Base-by-base conservation (phyloP, 306 rosid species). In the Rosa chinensis region DNA sequence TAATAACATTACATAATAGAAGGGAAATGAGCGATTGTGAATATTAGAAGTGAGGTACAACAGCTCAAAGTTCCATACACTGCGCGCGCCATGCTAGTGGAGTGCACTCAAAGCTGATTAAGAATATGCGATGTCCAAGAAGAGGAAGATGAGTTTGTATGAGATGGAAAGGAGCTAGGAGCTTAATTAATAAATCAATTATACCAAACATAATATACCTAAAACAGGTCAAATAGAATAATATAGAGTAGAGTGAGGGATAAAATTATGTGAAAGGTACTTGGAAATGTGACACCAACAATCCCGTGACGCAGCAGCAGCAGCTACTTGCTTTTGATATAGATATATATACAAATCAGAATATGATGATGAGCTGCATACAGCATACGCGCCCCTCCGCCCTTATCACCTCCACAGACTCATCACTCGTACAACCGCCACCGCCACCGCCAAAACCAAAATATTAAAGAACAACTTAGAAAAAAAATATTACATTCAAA, bases 81-180 rank as follows among this genome's bases (percentile, higher is more conserved):
- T 32, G 3, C 37, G 37, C 37, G 2, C 2, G 37, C 37, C 37
- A 32, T 32, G 59, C 78, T 28, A 0, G 52, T 80, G 75, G 37
- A 32, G 74, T 35, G 76, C 66, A 59, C 73, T 43, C 53, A 44
- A 44, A 9, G 43, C 12, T 32, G n/a, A 13, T 56, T 16, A 75
- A 39, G 37, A 74, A 21, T 43, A 80, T 87, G 83, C 75, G 74
- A 74, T 80, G 72, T 84, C 81, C 72, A 77, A 70, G 73, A 32
- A 42, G 32, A 39, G 67, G 23, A 4, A 56, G 16, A 13, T 7
- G 28, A 35, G 47, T 23, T 49, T 56, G 9, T 44, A 44, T 70
- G 61, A 78, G 69, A 58, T 78, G 77, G 70, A 56, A 32, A 35
- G 32, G 42, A 50, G 14, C 8, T 39, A 17, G 10, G 21, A 5